Conservation (phyloP, 148 eudicot species). For the Camellia lanceoleosa region DNA sequence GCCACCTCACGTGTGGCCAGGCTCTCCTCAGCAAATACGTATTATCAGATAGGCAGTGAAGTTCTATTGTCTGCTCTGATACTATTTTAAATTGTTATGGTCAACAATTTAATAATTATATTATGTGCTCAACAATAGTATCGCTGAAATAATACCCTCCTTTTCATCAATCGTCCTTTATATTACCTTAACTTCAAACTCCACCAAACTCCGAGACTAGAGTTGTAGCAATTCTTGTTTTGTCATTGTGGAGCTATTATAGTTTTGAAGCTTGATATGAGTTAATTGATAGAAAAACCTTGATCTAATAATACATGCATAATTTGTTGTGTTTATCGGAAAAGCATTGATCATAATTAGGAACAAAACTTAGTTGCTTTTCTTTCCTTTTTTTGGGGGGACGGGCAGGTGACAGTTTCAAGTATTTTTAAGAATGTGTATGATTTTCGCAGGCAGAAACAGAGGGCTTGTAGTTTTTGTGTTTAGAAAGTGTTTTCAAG, state of each 20-base stretch:
- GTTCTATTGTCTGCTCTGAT: too few relatives aligned
- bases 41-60: too few relatives aligned
- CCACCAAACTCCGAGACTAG: background rate
- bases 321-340: background rate
- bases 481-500: background rate
- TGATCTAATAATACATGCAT: background rate
- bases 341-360: too few relatives aligned
- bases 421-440: background rate
- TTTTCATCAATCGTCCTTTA: too few relatives aligned
- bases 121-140: too few relatives aligned
- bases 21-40: too few relatives aligned
- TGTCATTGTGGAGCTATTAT: background rate
- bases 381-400: background rate
- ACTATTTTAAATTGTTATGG: too few relatives aligned
- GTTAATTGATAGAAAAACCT: background rate
- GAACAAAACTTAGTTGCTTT: background rate
- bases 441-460: background rate
- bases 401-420: background rate
- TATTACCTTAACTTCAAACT: too few relatives aligned
- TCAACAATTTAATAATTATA: too few relatives aligned
- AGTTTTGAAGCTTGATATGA: background rate
- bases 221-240: background rate
- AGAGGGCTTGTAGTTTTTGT: background rate
- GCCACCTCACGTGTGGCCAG: too few relatives aligned
- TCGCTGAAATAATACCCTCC: too few relatives aligned